Percentiles rank a stretch among this genome's conserved stretches.
Conservation (phyloP, 1,139 yeast genomes). For the Scheffersomyces illinoinensis region DNA sequence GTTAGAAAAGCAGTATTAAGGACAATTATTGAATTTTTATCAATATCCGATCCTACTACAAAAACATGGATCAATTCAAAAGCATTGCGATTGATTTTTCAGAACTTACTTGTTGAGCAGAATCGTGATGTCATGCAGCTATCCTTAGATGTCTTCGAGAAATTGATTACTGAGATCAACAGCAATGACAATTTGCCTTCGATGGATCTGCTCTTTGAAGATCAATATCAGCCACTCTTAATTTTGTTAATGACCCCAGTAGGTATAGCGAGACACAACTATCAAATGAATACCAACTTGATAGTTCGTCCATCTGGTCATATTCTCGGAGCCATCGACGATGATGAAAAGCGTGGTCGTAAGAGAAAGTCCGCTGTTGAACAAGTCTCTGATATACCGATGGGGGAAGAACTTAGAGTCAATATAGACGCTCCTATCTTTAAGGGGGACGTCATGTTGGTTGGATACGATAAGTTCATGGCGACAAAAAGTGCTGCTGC, state of each 20-base stretch:
- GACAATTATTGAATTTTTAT: conserved; percentile 75
- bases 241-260: conserved; percentile 87
- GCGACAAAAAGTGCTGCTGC: conserved; percentile 79
- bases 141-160: conserved; percentile 64
- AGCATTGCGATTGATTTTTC: conserved; percentile 74
- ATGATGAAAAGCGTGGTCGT: conserved; percentile 28
- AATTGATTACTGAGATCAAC: conserved; percentile 50
- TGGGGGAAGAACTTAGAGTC: conserved; percentile 57
- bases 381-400: conserved; percentile 47
- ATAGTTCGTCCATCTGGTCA: conserved; percentile 82
- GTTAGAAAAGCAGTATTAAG: conserved; percentile 88
- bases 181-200: conserved; percentile 25
- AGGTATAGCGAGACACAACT: conserved; percentile 88
- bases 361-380: conserved; percentile 35
- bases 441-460: conserved; percentile 85
- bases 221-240: conserved; percentile 63
- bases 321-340: conserved; percentile 33
- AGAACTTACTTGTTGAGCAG: conserved; percentile 87
- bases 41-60: conserved; percentile 62
- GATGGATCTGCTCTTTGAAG: conserved; percentile 49
- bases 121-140: conserved; percentile 68
- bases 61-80: conserved; percentile 80
- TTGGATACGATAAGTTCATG: conserved; percentile 74
- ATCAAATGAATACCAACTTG: conserved; percentile 73
- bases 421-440: conserved; percentile 94